Base-by-base conservation (phyloP, 2,329 filamentous ascomycete genomes). In the Lecanicillium sp. region DNA sequence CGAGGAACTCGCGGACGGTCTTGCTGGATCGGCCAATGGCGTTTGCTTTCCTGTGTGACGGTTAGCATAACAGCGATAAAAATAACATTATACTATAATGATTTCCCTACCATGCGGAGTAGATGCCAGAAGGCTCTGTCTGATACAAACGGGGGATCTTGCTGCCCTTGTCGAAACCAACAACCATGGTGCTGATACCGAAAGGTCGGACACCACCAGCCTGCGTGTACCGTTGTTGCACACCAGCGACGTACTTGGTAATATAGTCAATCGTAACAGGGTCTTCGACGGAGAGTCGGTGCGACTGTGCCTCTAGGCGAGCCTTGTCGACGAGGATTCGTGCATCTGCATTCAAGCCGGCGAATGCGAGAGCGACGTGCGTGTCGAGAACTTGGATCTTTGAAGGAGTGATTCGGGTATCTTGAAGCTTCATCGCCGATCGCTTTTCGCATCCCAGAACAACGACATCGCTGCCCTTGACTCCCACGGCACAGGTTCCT, bases 91-190 rank as follows among this genome's bases (percentile, higher is more conserved):
- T 13, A 11, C 14, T 38, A 18, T 20, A 17, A 8, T 35, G 11
- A n/a, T n/a, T n/a, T 40, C 60, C 77, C 38, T 73, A 96, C 92
- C 92, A 98, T 62, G 92, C 92, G 42, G 88, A 95, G 73, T 96
- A 98, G 63, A 98, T 98, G 43, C 94, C 92, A 47, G 88, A 95
- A n/a, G 94, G 92, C 70, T 98, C 92, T 4, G 92, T 98, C 76
- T 95, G 90, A 65, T 96, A 98, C 44, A 98, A 73, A 53, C 89
- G 78, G 39, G 92, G 90, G 40, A 82, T 82, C 57, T 83, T 81
- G 71, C 88, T 90, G 52, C 85, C 86, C 52, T 88, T 85, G 68
- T 98, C 92, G 58, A 98, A 98, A n/a, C 92, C 92, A 46, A 98
- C 90, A 52, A 98, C 88, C 60, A 98, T 72, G 29, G 90, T 96